phyloP scores from a whole-genome alignment of 345 rosid genomes.

The Acer negundo region DNA sequence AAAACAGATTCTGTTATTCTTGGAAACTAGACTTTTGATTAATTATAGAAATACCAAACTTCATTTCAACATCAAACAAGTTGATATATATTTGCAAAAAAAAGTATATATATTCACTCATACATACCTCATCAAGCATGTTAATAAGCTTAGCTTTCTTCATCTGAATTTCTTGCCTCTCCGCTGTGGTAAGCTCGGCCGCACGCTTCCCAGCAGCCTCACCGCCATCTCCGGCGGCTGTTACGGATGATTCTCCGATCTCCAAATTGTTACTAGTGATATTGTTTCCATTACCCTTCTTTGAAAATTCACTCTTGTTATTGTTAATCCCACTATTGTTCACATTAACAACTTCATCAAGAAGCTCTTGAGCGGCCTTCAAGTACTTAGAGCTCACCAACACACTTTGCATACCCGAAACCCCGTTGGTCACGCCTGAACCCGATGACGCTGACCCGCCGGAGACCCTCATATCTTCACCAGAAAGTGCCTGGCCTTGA shows the following conservation, averaged over 20 bases:
- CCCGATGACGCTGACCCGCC: constrained; percentile 68
- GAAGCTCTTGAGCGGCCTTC: constrained; percentile 92
- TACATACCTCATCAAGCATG: constrained; percentile 93
- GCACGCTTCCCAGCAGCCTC: constrained; percentile 51
- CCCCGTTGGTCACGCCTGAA: constrained; percentile 75
- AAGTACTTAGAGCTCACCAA: constrained; percentile 84
- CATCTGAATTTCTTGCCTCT: constrained; percentile 98
- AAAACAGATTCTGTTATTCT: constrained; percentile 15
- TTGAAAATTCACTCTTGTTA: constrained; percentile 35
- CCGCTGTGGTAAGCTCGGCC: constrained; percentile 71
- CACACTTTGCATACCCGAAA: constrained; percentile 62
- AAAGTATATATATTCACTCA: background rate
- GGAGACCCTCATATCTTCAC: constrained; percentile 52
- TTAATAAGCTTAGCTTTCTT: constrained; percentile 85
- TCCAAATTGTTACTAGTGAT: constrained; percentile 32
- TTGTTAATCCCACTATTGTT: constrained; percentile 36
- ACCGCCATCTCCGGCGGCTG: constrained; percentile 48
- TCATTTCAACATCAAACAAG: background rate
- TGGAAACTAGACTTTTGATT: background rate
- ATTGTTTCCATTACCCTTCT: constrained; percentile 44
- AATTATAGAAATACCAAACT: constrained; percentile 3
- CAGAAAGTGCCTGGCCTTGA: constrained; percentile 31
- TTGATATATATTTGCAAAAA: too few relatives aligned
- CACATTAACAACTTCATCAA: constrained; percentile 91
- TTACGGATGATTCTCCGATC: constrained; percentile 57